Conservation (phyloP, 2,329 filamentous ascomycete genomes). For the Aspergillus quadrilineatus region DNA sequence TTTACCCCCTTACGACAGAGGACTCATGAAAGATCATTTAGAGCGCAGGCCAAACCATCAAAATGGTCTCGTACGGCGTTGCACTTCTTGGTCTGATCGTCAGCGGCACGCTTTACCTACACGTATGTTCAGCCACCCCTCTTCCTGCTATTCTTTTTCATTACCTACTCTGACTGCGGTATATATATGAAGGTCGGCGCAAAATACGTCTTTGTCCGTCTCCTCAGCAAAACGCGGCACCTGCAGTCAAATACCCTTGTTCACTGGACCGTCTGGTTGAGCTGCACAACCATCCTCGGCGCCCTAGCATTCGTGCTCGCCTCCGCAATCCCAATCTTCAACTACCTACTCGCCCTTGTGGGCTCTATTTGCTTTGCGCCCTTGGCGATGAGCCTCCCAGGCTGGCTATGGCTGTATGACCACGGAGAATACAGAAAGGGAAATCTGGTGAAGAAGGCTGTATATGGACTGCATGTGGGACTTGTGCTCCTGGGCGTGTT, state of each 20-base stretch:
- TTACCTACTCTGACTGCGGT: too few species aligned
- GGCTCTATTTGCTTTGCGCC: constrained; percentile 54
- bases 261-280: constrained; percentile 55
- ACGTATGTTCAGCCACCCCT: constrained; percentile 11
- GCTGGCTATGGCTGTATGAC: constrained; percentile 54
- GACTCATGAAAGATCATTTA: not conserved
- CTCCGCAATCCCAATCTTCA: constrained; percentile 57
- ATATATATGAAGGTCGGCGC: constrained; percentile 34
- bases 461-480: constrained; percentile 44
- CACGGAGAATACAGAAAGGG: constrained; percentile 44
- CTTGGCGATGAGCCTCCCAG: constrained; percentile 50
- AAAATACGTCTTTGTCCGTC: constrained; percentile 58
- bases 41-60: constrained; percentile 58
- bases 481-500: constrained; percentile 50
- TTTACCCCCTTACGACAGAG: not conserved
- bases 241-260: constrained; percentile 52
- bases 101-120: constrained; percentile 48
- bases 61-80: constrained; percentile 62
- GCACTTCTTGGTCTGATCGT: constrained; percentile 57
- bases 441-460: constrained; percentile 30
- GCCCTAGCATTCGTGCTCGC: constrained; percentile 53
- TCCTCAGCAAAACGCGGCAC: constrained; percentile 53
- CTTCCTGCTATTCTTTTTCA: not conserved
- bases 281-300: constrained; percentile 45
- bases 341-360: constrained; percentile 51